Percentiles rank a stretch among this genome's conserved stretches.
phyloP scores from a whole-genome alignment of 768 basidiomycete species.

The Calvatia gigantea region DNA sequence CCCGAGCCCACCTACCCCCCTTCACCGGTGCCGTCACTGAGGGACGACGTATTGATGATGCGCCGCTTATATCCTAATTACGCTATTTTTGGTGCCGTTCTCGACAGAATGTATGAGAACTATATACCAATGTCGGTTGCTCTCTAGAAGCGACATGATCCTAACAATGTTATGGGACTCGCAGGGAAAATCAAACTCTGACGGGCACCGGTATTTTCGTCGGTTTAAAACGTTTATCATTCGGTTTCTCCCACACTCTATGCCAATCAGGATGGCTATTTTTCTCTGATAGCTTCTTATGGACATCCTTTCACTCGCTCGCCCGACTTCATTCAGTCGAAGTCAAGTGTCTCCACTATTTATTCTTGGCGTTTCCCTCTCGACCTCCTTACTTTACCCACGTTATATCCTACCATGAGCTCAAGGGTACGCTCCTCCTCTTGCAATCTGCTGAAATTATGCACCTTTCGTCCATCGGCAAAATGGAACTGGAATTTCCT shows the following conservation, averaged over 20 bases:
- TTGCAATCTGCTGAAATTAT: no score
- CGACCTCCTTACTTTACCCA: background rate
- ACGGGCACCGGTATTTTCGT: background rate
- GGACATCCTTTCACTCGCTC: background rate
- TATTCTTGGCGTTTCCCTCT: background rate
- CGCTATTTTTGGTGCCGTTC: conserved; percentile 47
- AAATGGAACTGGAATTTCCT: no score
- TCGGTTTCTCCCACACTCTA: background rate
- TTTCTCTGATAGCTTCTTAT: background rate
- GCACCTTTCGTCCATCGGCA: no score
- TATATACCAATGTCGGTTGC: conserved; percentile 38
- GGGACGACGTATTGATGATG: conserved; percentile 34
- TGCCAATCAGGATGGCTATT: background rate
- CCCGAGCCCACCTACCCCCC: no score
- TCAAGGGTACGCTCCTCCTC: no score
- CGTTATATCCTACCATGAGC: no score
- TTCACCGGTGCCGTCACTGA: conserved; percentile 31
- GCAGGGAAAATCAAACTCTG: conserved; percentile 63
- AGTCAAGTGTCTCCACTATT: background rate
- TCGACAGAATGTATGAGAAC: conserved; percentile 46
- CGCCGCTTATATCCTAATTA: conserved; percentile 59
- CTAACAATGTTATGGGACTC: conserved; percentile 57
- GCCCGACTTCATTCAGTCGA: background rate
- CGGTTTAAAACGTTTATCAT: background rate
- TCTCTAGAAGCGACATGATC: conserved; percentile 49